Evolutionary conservation across 2,329 filamentous ascomycete genomes (phyloP).

Genomic region (Chaetomium sp.): DNA sequence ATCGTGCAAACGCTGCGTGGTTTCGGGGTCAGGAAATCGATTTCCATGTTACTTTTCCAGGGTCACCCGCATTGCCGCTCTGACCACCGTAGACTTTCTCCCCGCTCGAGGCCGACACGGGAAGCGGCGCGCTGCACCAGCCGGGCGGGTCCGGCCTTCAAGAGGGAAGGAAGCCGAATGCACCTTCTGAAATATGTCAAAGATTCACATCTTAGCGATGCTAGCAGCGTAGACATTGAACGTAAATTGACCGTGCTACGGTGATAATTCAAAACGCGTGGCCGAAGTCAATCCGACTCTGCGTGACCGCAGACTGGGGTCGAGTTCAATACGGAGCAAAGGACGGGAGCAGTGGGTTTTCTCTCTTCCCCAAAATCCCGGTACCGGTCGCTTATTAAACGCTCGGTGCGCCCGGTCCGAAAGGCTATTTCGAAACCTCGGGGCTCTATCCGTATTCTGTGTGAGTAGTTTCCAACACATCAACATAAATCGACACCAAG

Average conservation of each 20-base stretch:
- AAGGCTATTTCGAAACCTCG: background rate
- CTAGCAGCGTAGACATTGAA: no score
- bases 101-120: slow-evolving; percentile 10
- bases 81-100: background rate
- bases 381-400: background rate
- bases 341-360: background rate
- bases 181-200: background rate
- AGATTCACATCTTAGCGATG: background rate
- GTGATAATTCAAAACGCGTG: background rate
- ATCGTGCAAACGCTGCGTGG: no score
- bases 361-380: background rate
- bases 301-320: background rate
- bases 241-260: background rate
- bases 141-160: slow-evolving; percentile 4
- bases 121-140: background rate
- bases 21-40: no score
- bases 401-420: background rate
- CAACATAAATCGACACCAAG: no score
- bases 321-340: no score
- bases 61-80: no score
- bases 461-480: no score
- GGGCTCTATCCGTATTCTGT: background rate
- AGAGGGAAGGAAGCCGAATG: background rate
- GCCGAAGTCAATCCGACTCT: background rate
- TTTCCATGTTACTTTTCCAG: no score